Base-by-base conservation (phyloP, 192 early-diverging fungal genomes). In the Podila verticillata region DNA sequence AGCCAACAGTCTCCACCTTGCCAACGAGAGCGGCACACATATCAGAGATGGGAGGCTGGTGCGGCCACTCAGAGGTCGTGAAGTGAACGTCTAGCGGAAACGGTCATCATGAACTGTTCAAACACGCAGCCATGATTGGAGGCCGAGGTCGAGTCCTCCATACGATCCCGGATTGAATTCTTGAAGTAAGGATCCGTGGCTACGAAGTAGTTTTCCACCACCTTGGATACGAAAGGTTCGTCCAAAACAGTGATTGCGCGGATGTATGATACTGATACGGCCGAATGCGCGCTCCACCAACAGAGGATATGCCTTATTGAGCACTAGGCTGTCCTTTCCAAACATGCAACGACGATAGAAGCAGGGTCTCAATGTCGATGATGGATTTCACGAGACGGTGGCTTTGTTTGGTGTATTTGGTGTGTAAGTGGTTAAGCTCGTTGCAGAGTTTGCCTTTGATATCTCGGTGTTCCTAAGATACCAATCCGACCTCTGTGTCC, bases 81-180 rank as follows among this genome's bases (percentile, higher is more conserved):
- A 48, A 36, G 62, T 79, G 44, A 79, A 63, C 24, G 75, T 71
- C 64, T 71, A 48, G 66, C 57, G 36, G 71, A 79, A 8, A 71
- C 65, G 0, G 68, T 17, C 6, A 68, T 64, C 75, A 79, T 79
- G 2, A 1, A 48, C n/a, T 48, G 66, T 26, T 79, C 75, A 68
- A 68, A 79, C 65, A 79, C 71, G 66, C n/a, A 44, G 1, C 61
- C 61, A 35, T 63, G 61, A 5, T n/a, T 68, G 9, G 68, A 63
- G 29, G 68, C 26, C 34, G 48, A 66, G 8, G 1, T 34, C 7
- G 65, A 63, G 49, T 65, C 26, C 8, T 72, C 7, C 75, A 79
- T 58, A 39, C 10, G 36, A 39, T 63, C 65, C 75, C 8, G 69
- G 75, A 20, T 79, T 65, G 34, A 39, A 5, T 47, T 22, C 39